A percentile compares a stretch with the other conserved stretches of the same genome.
phyloP scores from a whole-genome alignment of 805 yeast species.

The Cyberlindnera mississippiensis region DNA sequence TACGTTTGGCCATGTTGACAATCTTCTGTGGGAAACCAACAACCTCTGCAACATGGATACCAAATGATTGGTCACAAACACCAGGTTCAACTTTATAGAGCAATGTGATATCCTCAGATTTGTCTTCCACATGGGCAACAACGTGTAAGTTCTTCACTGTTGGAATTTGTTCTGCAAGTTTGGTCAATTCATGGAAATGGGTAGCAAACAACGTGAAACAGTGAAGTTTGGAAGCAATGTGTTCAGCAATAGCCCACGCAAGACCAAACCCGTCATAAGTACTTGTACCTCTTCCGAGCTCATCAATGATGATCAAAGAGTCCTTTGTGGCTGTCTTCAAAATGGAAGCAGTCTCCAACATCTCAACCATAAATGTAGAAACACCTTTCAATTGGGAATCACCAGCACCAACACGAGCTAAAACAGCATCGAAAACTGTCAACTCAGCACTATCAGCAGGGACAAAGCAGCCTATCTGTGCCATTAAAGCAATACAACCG shows the following conservation, averaged over 20 bases:
- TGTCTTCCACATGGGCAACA: slow-evolving; percentile 75
- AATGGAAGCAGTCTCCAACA: slow-evolving; percentile 90
- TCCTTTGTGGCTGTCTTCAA: slow-evolving; percentile 72
- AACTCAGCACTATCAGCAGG: slow-evolving; percentile 79
- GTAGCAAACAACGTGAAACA: slow-evolving; percentile 93
- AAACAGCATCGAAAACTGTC: slow-evolving; percentile 82
- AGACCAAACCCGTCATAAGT: slow-evolving; percentile 97
- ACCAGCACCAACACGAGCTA: slow-evolving; percentile 98
- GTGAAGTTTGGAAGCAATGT: slow-evolving; percentile 62
- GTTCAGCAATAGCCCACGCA: slow-evolving; percentile 94
- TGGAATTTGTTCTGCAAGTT: slow-evolving; percentile 56
- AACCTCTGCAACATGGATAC: slow-evolving; percentile 95
- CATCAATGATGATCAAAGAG: slow-evolving; percentile 87
- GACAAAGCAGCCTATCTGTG: slow-evolving; percentile 85
- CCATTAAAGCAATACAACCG: slow-evolving; percentile 83
- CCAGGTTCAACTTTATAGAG: slow-evolving; percentile 95
- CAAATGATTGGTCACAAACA: slow-evolving; percentile 93
- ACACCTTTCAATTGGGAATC: slow-evolving; percentile 97
- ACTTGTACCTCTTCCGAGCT: slow-evolving; percentile 75
- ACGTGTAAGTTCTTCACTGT: slow-evolving; percentile 85
- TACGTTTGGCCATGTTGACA: slow-evolving; percentile 91
- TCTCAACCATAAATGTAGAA: slow-evolving; percentile 94
- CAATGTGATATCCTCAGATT: slow-evolving; percentile 70
- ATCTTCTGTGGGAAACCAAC: slow-evolving; percentile 91
- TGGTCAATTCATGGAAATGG: slow-evolving; percentile 94